A percentile compares a stretch with the other conserved stretches of the same genome.
These are phyloP conservation scores for Byssoonygena ceratinophila DNA, from an alignment of 2,329 filamentous ascomycete genomes.

Conservation along the genomic window DNA sequence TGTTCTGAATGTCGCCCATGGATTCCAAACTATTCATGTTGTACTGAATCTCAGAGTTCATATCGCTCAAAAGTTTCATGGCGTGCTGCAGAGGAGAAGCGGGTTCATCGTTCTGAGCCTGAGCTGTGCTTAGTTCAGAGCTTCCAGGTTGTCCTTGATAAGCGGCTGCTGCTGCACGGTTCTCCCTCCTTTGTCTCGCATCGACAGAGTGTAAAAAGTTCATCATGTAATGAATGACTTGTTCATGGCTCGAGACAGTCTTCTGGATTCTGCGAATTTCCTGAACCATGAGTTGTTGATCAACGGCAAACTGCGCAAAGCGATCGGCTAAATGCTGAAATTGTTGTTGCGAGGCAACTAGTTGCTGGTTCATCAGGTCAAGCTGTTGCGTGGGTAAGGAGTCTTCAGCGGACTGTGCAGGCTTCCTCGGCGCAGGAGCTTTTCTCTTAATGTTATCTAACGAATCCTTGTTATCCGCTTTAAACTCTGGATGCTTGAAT, in stretches of 20 bases:
- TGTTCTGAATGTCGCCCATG: conserved; percentile 49
- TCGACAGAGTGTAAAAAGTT: conserved; percentile 56
- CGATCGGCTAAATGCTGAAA: conserved; percentile 77
- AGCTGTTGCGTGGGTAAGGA: conserved; percentile 77
- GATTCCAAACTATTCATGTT: conserved; percentile 55
- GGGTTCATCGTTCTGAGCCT: conserved; percentile 49
- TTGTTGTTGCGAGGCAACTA: conserved; percentile 85
- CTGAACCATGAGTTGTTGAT: conserved; percentile 54
- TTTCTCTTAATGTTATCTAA: conserved; percentile 94
- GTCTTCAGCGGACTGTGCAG: conserved; percentile 55
- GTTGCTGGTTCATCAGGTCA: conserved; percentile 74
- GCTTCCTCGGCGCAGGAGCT: conserved; percentile 79
- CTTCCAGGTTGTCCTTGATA: conserved; percentile 36
- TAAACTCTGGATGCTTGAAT: conserved; percentile 95
- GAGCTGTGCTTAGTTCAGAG: conserved; percentile 37
- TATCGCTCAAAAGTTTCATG: conserved; percentile 54
- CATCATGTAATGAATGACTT: conserved; percentile 61
- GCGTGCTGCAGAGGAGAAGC: conserved; percentile 59
- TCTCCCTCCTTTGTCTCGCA: conserved; percentile 53
- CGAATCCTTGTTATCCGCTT: conserved; percentile 88
- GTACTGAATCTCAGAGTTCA: conserved; percentile 54
- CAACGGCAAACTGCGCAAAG: conserved; percentile 64
- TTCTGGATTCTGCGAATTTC: conserved; percentile 56
- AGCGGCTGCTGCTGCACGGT: conserved; percentile 32
- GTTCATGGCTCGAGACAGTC: conserved; percentile 61